Evolutionary conservation across 371 early-diverging fungal species (phyloP), one percentile per base, ranked within the genome.

Genomic region (Thermomucor indicae-seudaticae): DNA sequence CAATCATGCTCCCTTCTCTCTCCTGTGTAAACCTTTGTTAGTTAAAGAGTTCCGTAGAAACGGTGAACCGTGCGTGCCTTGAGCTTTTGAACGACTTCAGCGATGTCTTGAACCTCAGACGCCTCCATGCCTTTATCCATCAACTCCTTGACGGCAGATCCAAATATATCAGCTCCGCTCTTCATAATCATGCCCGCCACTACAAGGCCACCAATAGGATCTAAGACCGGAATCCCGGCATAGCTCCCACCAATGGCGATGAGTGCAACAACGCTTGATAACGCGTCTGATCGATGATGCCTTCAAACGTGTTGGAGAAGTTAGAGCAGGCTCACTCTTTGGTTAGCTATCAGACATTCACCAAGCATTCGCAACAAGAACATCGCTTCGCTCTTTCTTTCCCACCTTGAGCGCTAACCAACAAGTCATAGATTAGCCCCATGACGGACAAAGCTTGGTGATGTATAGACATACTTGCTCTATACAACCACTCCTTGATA

Each of bases 271-370:
- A 79, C 40, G 42, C 83, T 83, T 14, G 86, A 78, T 66, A 73
- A 67, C 3, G 86, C 82, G 52, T 86, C 86, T 53, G 80, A 78
- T 35, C 88, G 83, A 53, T 87, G 88, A 45, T 87, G 88, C 87
- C 78, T 77, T 39, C 8, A 22, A 11, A 25, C 12, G n/a, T 29
- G 49, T 17, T 24, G 14, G 17, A 40, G 40, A 16, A 41, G 6
- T 22, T 6, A 42, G 14, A 35, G 2, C 34, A 45, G 1, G 2
- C 29, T 22, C 22, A 44, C 4, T 16, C 20, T 46, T 8, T 12
- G 42, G 35, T 34, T 20, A 44, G 5, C 25, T 31, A 19, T 29
- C 12, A 34, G 35, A 6, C 27, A 37, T 14, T 43, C 65, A 75
- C 75, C 86, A 87, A 50, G 88, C 88, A 57, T 87, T 87, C 10